Base-by-base conservation (phyloP, 805 yeast genomes). In the Monosporozyma yasuniensis region DNA sequence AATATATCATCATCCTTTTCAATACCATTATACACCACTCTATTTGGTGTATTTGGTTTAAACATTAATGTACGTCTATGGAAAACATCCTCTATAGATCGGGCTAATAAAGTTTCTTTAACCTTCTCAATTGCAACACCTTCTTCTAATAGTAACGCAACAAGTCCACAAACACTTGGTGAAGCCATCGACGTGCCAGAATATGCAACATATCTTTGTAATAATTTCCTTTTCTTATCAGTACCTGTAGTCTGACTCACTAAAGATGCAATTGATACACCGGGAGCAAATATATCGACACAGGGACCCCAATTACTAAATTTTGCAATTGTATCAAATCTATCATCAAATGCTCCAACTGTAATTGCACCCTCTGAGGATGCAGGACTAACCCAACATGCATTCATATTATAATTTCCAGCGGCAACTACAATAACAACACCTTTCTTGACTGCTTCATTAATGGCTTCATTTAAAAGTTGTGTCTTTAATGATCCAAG, bases 281-380 rank as follows among this genome's bases (percentile, higher is more conserved):
- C 98, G 45, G 91, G 79, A 0, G 96, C 88, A 67, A 86, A 84
- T 0, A 87, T 72, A 60, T 87, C 88, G 7, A 90, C 95, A 65
- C 97, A 91, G n/a, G 73, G 71, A 0, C 98, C 97, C 89, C 90
- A 87, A 61, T 91, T 90, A n/a, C 93, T 78, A 59, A 91, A 90
- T 11, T 75, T 61, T 0, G 97, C 95, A 34, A 89, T 72, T 2
- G 72, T 57, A 57, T 87, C 95, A 5, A 73, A 74, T 18, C 75
- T 61, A 61, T 87, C 96, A 60, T 88, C 91, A 47, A 89, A 79
- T 3, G 96, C 95, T 0, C 96, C 97, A 8, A 90, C 95, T 0
- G 95, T 81, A 3, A 87, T 77, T 0, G 87, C 88, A 46, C 70
- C 70, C 1, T 68, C 69, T 1, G 91, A 83, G 35, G 91, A 83